Evolutionary conservation across 768 basidiomycete genomes (phyloP), one percentile per base, ranked within the genome.

Genomic region (Lentinula detonsa): DNA sequence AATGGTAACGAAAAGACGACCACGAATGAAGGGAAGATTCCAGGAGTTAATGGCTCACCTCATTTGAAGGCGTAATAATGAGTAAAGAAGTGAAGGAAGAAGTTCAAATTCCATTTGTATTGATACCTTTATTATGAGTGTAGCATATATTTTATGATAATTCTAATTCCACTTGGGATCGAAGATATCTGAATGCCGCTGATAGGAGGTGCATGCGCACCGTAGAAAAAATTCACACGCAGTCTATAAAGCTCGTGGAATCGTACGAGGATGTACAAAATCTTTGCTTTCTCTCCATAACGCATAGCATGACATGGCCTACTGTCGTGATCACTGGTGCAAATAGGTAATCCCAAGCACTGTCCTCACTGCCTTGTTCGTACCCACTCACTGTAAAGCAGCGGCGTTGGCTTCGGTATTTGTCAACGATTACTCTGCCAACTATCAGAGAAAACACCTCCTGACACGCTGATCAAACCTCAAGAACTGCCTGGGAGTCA

Each of bases 381-480:
- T 45, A 5, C n/a, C 43, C 42, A 43, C 34, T 60, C 61, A 63
- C 57, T 60, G 3, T 34, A 48, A 42, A 52, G 2, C 69, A 94
- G 92, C 42, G 93, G 93, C 60, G 80, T 95, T 16, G 93, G 93
- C 15, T 90, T 88, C 69, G 91, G 90, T 11, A 87, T 90, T 48
- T 93, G 91, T 74, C 84, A 87, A 63, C 86, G 93, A 51, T 79
- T 95, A 6, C 78, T 95, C 49, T 72, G 78, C 65, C 87, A 92
- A 66, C 75, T 93, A 16, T 82, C 82, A n/a, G 75, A 76, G 45
- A 67, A 70, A 13, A 68, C 68, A 60, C 82, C 83, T 5, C 46
- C 57, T 5, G 62, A 63, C 52, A 57, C 58, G 2, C 18, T 35
- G 2, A 46, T 56, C 6, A 42, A n/a, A 31, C 57, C 57, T 5